Evolutionary conservation across 371 early-diverging fungal genomes (phyloP), one percentile per base, ranked within the genome.

Genomic region (Rhizopus sp.): DNA sequence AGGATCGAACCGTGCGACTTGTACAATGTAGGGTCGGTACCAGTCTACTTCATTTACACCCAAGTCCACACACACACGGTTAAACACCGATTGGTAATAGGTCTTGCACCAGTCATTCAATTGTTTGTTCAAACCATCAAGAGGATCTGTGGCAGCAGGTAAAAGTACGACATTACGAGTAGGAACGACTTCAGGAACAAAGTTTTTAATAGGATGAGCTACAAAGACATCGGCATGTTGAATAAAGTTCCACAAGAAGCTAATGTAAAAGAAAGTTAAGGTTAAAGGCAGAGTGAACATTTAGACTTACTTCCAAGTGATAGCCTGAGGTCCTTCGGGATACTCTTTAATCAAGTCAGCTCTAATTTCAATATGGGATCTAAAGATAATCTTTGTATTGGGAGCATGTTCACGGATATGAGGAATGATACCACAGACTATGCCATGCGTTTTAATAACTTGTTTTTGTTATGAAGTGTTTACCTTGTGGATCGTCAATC

Each of bases 1-100:
- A n/a, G 95, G 95, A 72, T 94, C 95, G 53, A 94, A 93, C 31
- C 95, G 77, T 23, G 91, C 87, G n/a, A 93, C 84, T 73, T 94
- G 94, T 17, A 88, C 81, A 69, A 94, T 86, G 64, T 93, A 93
- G 8, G 89, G 90, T 13, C 90, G 76, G 33, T 72, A 62, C 64
- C 79, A 78, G 48, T 85, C 77, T 1, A 88, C 80, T 32, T 80
- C 77, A 7, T 80, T 78, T 29, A 85, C 80, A 55, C 84, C 85
- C 64, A 89, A 84, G 68, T 92, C 93, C 55, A 73, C 60, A 50
- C 86, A 84, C n/a, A 87, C 75, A 57, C 90, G 81, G 66, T 92
- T 92, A 60, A 93, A 93, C 10, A 92, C 81, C 3, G 77, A 70
- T 54, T 83, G 86, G 69, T 92, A 93, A 69, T 91, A 92, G 37